Evolutionary conservation across 2,329 filamentous ascomycete genomes (phyloP).

Genomic region (Zymoseptoria ardabiliae): DNA sequence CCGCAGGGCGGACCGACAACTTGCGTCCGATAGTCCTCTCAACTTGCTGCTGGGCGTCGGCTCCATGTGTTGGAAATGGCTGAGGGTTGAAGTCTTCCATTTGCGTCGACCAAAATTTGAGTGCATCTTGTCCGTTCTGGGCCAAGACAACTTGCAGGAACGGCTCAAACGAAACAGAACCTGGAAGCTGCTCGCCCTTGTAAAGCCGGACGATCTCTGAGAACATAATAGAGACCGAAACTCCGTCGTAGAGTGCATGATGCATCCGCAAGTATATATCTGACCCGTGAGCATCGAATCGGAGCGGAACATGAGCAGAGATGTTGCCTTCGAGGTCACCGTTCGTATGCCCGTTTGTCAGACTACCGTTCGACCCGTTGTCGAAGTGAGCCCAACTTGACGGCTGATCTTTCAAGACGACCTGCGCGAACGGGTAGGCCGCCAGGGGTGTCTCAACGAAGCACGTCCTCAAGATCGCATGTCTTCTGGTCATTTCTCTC

Average conservation of each 20-base stretch:
- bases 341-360: conserved; percentile 2
- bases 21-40: not conserved
- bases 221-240: conserved; percentile 63
- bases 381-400: conserved; percentile 34
- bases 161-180: conserved; percentile 49
- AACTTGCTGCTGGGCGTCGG: not conserved
- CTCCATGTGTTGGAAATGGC: conserved; percentile 29
- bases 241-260: conserved; percentile 81
- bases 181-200: conserved; percentile 39
- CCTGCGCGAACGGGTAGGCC: conserved; percentile 61
- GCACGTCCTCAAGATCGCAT: conserved; percentile 70
- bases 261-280: conserved; percentile 53
- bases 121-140: conserved; percentile 42
- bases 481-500: conserved; percentile 54
- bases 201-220: conserved; percentile 61
- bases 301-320: conserved; percentile 7
- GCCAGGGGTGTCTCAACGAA: conserved; percentile 60
- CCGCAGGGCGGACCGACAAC: conserved; percentile 8
- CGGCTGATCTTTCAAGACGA: conserved; percentile 50
- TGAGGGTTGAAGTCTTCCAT: conserved; percentile 47
- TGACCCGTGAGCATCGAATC: conserved; percentile 5
- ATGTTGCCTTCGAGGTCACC: conserved; percentile 2
- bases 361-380: not conserved
- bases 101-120: conserved; percentile 59
- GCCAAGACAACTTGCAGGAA: conserved; percentile 57